Evolutionary conservation across 169 alveolate genomes (phyloP).

Genomic region (Babesia ovis): DNA sequence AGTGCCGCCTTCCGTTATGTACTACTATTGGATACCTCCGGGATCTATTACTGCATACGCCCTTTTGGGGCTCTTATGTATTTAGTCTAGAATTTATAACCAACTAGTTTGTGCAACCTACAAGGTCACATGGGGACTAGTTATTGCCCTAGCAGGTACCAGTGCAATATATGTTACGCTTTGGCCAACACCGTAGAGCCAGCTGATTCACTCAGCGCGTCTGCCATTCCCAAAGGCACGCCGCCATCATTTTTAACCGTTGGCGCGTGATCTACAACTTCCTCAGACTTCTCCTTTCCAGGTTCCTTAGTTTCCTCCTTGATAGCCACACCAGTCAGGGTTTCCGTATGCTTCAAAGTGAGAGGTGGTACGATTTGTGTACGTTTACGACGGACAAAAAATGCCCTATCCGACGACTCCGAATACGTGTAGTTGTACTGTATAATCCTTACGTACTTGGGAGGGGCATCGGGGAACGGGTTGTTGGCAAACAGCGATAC

Average conservation of each 20-base stretch:
- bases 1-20: too few species aligned
- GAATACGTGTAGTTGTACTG: conserved; percentile 42
- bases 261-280: conserved; percentile 50
- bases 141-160: too few species aligned
- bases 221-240: conserved; percentile 60
- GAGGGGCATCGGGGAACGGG: conserved; percentile 45
- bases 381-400: conserved; percentile 16
- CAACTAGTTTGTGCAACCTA: too few species aligned
- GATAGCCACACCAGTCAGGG: background rate
- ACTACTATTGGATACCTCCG: too few species aligned
- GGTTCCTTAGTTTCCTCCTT: background rate
- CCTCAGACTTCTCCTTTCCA: background rate
- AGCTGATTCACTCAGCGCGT: conserved; percentile 16
- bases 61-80: too few species aligned
- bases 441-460: conserved; percentile 56
- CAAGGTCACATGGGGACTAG: too few species aligned
- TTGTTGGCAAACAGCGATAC: conserved; percentile 15
- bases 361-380: conserved; percentile 57
- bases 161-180: conserved; percentile 1
- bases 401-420: conserved; percentile 1
- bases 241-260: conserved; percentile 24
- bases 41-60: too few species aligned
- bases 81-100: too few species aligned
- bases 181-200: conserved; percentile 44
- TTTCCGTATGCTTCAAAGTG: background rate